Conservation (phyloP, 371 early-diverging fungal genomes). For the Saksenaea vasiformis region DNA sequence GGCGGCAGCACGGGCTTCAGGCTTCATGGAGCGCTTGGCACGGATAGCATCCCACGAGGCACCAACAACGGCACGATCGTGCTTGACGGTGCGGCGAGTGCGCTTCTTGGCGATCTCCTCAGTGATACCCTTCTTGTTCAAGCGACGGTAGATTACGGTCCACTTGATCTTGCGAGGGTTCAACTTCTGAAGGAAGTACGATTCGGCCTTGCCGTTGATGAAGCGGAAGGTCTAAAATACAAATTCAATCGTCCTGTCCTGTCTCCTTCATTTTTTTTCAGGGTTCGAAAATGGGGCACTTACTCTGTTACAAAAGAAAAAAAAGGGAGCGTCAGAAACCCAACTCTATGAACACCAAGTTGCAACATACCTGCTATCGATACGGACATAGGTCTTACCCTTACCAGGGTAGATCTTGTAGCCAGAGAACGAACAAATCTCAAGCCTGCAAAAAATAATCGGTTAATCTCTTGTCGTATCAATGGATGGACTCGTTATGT, state of each 20-base stretch:
- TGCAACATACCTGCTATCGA: slow-evolving; percentile 73
- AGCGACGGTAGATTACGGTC: slow-evolving; percentile 96
- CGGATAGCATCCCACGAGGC: slow-evolving; percentile 93
- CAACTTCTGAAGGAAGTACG: slow-evolving; percentile 92
- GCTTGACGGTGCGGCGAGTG: slow-evolving; percentile 92
- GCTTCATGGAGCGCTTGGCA: slow-evolving; percentile 94
- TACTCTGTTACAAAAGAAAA: background rate
- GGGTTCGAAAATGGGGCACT: background rate
- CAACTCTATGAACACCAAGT: background rate
- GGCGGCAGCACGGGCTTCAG: slow-evolving; percentile 92
- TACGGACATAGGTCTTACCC: slow-evolving; percentile 90
- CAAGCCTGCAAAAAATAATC: slow-evolving; percentile 60
- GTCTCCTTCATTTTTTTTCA: background rate
- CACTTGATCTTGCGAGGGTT: slow-evolving; percentile 98
- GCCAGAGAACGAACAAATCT: slow-evolving; percentile 95
- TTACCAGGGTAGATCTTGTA: slow-evolving; percentile 98
- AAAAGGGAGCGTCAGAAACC: background rate
- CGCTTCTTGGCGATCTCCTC: slow-evolving; percentile 97
- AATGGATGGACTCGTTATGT: background rate
- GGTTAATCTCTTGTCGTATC: slow-evolving; percentile 1
- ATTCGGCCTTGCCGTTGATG: slow-evolving; percentile 94
- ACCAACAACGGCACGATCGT: slow-evolving; percentile 95
- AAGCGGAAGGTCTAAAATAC: slow-evolving; percentile 84
- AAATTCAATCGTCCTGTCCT: background rate
- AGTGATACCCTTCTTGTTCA: slow-evolving; percentile 98